Percentiles rank a stretch among this genome's conserved stretches.
These are phyloP conservation scores for Leishmania martiniquensis DNA, from an alignment of 208 protist species.

Conservation along the genomic window DNA sequence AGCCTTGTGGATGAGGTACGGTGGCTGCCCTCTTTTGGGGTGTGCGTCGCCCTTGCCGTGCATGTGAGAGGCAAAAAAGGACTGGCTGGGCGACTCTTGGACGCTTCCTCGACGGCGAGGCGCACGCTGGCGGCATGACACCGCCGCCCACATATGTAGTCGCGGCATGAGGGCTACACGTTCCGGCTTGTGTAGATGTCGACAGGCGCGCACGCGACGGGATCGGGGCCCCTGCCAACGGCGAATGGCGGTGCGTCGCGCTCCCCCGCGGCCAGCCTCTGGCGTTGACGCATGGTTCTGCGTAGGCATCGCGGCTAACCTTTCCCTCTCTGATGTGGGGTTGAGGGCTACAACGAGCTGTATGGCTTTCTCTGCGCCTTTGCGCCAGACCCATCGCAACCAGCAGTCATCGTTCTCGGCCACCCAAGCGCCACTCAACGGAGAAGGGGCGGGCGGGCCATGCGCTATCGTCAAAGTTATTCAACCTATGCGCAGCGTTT, in stretches of 20 bases:
- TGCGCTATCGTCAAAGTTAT: neutral
- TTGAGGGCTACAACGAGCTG: too few species aligned
- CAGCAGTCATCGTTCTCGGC: too few species aligned
- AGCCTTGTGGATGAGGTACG: slow-evolving; percentile 11
- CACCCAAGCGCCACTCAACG: neutral
- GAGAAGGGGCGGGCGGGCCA: neutral
- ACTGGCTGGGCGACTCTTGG: neutral
- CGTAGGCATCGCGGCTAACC: too few species aligned
- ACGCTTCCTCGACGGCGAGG: neutral
- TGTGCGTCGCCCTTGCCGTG: neutral
- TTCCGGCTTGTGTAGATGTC: neutral
- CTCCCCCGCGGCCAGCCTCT: too few species aligned
- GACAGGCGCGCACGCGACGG: neutral
- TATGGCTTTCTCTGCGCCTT: too few species aligned
- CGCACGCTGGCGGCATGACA: neutral
- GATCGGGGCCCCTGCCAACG: neutral
- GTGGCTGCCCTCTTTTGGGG: neutral
- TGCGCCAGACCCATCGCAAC: too few species aligned
- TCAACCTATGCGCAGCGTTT: neutral
- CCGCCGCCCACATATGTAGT: neutral
- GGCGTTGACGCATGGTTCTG: too few species aligned
- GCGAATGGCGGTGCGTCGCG: too few species aligned
- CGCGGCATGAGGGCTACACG: neutral
- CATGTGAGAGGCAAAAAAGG: neutral
- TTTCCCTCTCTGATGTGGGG: too few species aligned